Base-by-base conservation (phyloP, 73 alveolate species). In the Paramecium biaurelia region DNA sequence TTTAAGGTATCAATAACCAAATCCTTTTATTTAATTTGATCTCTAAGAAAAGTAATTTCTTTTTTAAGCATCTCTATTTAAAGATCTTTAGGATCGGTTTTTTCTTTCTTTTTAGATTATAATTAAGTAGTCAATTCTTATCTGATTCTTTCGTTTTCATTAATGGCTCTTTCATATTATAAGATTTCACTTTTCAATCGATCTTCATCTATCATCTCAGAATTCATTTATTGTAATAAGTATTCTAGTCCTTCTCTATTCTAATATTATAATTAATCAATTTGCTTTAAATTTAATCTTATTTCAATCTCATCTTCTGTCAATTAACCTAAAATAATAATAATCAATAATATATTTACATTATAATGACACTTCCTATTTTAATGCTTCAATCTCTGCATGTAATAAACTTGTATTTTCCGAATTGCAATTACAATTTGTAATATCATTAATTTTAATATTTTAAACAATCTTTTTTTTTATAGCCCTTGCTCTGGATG, bases 401-500 rank as follows among this genome's bases (percentile, higher is more conserved):
- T 53, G 8, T 18, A 53, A 53, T 18, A 53, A n/a, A n/a, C 68
- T 5, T 32, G 4, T 5, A 32, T 32, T 32, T 32, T 32, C 37
- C 9, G 21, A 45, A n/a, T 53, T 53, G 9, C 68, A 53, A 53
- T 21, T 53, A 53, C 68, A 53, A 63, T 26, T 26, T 2, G 84
- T 63, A 24, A 63, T 9, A 63, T 95, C 96, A 38, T 93, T 98
- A 74, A 85, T 95, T 37, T 95, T 85, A 2, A 96, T 96, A 92
- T 98, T 98, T 85, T 98, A 94, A 59, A 87, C 93, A 41, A 96
- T 98, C 63, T 93, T 93, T 35, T 98, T 98, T 95, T 97, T 98
- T 21, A 98, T 98, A 57, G 98, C 93, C 58, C 98, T 97, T 15
- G 99, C 99, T 68, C 99, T 74, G 79, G 95, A 93, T 10, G 99